phyloP scores from a whole-genome alignment of 257 asterid species.

The Cinchona pubescens region DNA sequence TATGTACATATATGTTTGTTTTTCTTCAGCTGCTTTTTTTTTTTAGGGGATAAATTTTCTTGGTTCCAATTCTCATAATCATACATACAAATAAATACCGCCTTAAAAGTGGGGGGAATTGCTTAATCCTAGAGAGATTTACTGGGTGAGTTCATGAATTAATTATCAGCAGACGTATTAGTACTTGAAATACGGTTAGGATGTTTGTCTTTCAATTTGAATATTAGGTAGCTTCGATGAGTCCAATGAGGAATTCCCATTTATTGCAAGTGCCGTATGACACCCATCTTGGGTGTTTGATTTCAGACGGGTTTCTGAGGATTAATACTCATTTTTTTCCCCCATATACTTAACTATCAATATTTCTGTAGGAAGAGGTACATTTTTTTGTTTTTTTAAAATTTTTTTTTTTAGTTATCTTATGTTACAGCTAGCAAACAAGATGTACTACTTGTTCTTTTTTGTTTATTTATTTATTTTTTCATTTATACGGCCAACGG shows the following conservation, averaged over 20 bases:
- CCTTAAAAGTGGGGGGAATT: not conserved
- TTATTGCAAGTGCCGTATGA: conserved; percentile 28
- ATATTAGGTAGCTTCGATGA: not conserved
- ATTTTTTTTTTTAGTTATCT: too few relatives aligned
- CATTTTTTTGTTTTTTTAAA: too few relatives aligned
- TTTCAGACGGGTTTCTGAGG: conserved; percentile 23
- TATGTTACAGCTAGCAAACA: too few relatives aligned
- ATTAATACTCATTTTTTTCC: too few relatives aligned
- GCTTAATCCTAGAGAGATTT: not conserved
- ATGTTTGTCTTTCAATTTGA: not conserved
- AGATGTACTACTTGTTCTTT: too few relatives aligned
- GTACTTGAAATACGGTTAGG: not conserved
- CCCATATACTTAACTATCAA: too few relatives aligned
- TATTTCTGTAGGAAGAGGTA: too few relatives aligned
- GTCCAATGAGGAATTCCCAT: conserved; percentile 24
- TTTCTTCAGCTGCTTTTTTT: not conserved
- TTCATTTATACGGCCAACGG: too few relatives aligned
- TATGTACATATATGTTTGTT: not conserved
- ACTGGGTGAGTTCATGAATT: not conserved
- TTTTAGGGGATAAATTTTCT: not conserved
- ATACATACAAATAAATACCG: not conserved
- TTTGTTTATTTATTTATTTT: too few relatives aligned
- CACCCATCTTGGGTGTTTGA: conserved; percentile 22
- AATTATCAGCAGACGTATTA: not conserved
- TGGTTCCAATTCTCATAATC: not conserved